phyloP scores from a whole-genome alignment of 352 stramenopile species.

The Phytophthora foliorum region DNA sequence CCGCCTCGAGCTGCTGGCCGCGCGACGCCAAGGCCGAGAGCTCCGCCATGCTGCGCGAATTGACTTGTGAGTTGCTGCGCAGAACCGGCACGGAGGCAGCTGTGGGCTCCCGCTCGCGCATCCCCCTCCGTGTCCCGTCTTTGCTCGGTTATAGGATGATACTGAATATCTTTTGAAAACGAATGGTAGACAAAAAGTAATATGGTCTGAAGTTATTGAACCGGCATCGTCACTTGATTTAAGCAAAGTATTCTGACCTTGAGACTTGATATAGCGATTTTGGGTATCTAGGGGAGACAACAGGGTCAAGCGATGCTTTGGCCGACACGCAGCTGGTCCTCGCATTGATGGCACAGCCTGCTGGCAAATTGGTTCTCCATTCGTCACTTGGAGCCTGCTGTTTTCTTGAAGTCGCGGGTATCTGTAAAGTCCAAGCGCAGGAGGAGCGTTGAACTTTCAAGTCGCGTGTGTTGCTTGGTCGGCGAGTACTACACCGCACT shows the following conservation, averaged over 20 bases:
- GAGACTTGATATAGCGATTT: conserved; percentile 8
- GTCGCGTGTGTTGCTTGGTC: too few relatives aligned
- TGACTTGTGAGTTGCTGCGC: conserved; percentile 39
- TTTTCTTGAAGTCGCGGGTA: not conserved
- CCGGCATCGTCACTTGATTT: not conserved
- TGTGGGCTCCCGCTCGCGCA: conserved; percentile 32
- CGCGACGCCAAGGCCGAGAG: conserved; percentile 43
- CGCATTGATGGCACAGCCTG: conserved; percentile 1
- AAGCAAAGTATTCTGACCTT: not conserved
- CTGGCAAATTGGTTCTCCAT: not conserved
- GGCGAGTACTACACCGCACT: too few relatives aligned
- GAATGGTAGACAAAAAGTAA: not conserved
- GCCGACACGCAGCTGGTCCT: conserved; percentile 26
- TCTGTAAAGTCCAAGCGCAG: not conserved
- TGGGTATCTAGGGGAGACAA: conserved; percentile 13
- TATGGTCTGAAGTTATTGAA: not conserved
- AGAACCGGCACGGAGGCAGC: conserved; percentile 24
- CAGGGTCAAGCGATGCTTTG: conserved; percentile 13
- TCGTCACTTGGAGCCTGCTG: not conserved
- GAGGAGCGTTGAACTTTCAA: not conserved
- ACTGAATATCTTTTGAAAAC: not conserved
- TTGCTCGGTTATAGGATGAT: not conserved
- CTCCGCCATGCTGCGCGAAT: conserved; percentile 38
- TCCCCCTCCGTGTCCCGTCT: conserved; percentile 22
- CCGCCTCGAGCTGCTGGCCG: conserved; percentile 72